Base-by-base conservation (phyloP, 2,329 filamentous ascomycete genomes). In the Claviceps sp. region DNA sequence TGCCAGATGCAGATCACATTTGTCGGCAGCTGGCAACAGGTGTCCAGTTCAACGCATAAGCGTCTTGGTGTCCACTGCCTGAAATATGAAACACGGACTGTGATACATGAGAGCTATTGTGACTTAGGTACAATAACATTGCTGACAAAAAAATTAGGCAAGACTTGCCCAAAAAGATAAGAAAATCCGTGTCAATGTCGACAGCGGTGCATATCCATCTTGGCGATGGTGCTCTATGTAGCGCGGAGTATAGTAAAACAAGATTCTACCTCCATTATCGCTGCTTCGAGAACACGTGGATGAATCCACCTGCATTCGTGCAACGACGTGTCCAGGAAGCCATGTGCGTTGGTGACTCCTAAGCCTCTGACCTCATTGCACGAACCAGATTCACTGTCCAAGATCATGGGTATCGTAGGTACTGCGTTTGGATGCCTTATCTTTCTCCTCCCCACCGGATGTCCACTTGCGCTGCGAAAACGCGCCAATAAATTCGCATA, bases 401-500 rank as follows among this genome's bases (percentile, higher is more conserved):
- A 44, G 17, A 3, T 20, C 5, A 29, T 45, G 44, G 13, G 22
- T 36, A 38, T 34, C 29, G 29, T 22, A 47, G 17, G 5, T 22
- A 47, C 17, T 37, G n/a, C 11, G 8, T n/a, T 26, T 50, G 22
- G 5, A 29, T 39, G 5, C 8, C 11, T 37, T 13, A 17, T 36
- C 36, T 49, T 22, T 23, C 39, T 38, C 37, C 20, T 48, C 34
- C 38, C 49, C 23, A 36, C 26, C 36, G 36, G 46, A 54, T 52
- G 38, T 38, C 55, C 54, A 56, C 62, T 62, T 59, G 61, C 61
- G 59, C 53, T 57, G 58, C 58, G 56, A 53, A 61, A 53, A 50
- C 49, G 49, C 48, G 40, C 43, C 42, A 49, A 50, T 37, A 49
- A 29, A 45, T 47, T 47, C 51, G 48, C 51, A 47, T 34, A 43